Evolutionary conservation across 106 monocot genomes (phyloP).

Genomic region (Ottelia alismoides): DNA sequence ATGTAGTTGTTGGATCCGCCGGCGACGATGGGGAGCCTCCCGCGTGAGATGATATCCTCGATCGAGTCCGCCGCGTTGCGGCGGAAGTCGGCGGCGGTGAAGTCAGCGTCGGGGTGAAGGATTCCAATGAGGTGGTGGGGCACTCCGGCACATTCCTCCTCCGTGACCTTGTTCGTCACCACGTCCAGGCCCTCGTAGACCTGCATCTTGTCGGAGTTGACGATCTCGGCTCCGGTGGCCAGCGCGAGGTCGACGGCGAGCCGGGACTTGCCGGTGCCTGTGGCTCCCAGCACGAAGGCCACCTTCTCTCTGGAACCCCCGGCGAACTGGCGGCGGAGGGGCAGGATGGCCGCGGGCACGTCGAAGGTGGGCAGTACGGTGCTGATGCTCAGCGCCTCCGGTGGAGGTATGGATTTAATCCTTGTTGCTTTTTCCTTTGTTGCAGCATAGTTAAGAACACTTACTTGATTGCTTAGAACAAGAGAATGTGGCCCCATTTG

Average conservation of each 20-base stretch:
- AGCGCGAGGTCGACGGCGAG: slow-evolving; percentile 38
- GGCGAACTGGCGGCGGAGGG: not conserved
- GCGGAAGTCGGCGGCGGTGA: slow-evolving; percentile 40
- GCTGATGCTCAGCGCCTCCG: too few species aligned
- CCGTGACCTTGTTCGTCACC: slow-evolving; percentile 49
- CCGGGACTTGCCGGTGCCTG: slow-evolving; percentile 48
- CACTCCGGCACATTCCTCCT: slow-evolving; percentile 22
- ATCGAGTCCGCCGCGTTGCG: slow-evolving; percentile 8
- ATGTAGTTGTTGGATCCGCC: slow-evolving; percentile 56
- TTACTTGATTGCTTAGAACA: too few species aligned
- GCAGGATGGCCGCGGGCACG: too few species aligned
- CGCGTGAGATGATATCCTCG: slow-evolving; percentile 8
- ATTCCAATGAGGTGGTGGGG: slow-evolving; percentile 49
- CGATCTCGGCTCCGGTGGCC: slow-evolving; percentile 31
- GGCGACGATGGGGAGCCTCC: slow-evolving; percentile 35
- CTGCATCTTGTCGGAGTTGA: slow-evolving; percentile 69
- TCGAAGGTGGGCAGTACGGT: too few species aligned
- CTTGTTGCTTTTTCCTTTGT: too few species aligned
- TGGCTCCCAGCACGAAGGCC: slow-evolving; percentile 43
- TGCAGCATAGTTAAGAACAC: too few species aligned
- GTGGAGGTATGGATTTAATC: too few species aligned
- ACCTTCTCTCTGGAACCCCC: slow-evolving; percentile 15
- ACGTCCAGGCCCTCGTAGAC: slow-evolving; percentile 44
- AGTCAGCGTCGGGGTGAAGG: slow-evolving; percentile 31
- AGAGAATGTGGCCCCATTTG: too few species aligned